phyloP scores from a whole-genome alignment of 2,329 filamentous ascomycete genomes.

The Trichoderma pleuroti region DNA sequence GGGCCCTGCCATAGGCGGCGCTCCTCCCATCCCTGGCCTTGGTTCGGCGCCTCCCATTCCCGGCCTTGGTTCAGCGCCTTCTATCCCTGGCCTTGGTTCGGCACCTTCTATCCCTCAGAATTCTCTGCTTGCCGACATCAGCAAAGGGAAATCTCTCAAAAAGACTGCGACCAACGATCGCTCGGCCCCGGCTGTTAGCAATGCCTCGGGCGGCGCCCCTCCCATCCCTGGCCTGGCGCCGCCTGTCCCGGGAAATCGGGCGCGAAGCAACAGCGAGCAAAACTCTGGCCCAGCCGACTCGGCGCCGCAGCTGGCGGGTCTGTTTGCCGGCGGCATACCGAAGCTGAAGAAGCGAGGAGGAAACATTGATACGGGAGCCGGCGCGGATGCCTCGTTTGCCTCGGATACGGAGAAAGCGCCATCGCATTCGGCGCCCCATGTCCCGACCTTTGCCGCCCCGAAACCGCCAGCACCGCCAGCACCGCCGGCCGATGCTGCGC shows the following conservation, averaged over 20 bases:
- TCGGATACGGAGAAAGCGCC: slow-evolving; percentile 64
- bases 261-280: slow-evolving; percentile 80
- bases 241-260: slow-evolving; percentile 63
- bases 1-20: slow-evolving; percentile 64
- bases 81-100: slow-evolving; percentile 48
- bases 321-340: slow-evolving; percentile 93
- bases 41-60: slow-evolving; percentile 63
- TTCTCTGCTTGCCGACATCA: slow-evolving; percentile 82
- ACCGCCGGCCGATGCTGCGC: slow-evolving; percentile 54
- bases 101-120: slow-evolving; percentile 68
- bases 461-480: slow-evolving; percentile 27
- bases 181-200: slow-evolving; percentile 67
- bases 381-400: slow-evolving; percentile 64
- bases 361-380: slow-evolving; percentile 65
- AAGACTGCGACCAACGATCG: slow-evolving; percentile 90
- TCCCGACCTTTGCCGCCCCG: slow-evolving; percentile 53
- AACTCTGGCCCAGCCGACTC: slow-evolving; percentile 52
- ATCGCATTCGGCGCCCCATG: slow-evolving; percentile 38
- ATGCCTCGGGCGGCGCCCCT: slow-evolving; percentile 69
- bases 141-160: slow-evolving; percentile 74
- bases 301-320: slow-evolving; percentile 76
- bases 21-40: slow-evolving; percentile 66
- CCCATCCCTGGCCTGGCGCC: slow-evolving; percentile 67
- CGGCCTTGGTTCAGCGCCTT: slow-evolving; percentile 58
- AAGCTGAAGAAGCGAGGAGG: slow-evolving; percentile 87